Conservation (phyloP, 148 eudicot genomes). For the Suaeda aralocaspica region DNA sequence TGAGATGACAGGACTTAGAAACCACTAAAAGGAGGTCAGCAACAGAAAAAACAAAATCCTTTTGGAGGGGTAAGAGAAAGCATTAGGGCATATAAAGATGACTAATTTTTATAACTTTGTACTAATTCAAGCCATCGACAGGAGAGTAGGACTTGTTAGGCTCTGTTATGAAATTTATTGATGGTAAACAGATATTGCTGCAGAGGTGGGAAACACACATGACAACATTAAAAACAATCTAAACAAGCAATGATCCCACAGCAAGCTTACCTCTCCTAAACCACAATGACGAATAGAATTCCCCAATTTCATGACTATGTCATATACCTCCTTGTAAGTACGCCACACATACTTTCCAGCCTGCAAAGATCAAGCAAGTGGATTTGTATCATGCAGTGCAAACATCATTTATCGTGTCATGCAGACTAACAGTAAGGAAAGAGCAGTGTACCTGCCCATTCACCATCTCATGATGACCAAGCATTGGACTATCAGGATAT, state of each 20-base stretch:
- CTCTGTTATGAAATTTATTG: neutral
- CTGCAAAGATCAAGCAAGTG: conserved; percentile 41
- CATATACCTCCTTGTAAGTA: conserved; percentile 83
- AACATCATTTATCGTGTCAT: neutral
- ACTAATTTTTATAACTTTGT: neutral
- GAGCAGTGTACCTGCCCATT: conserved; percentile 65
- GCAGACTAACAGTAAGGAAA: neutral
- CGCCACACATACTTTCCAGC: conserved; percentile 76
- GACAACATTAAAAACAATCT: neutral
- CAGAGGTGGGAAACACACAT: neutral
- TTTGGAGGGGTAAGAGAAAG: neutral
- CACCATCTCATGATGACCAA: conserved; percentile 57
- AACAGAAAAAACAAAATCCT: neutral
- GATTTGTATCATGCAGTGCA: neutral
- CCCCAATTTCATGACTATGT: conserved; percentile 69
- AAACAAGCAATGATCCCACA: neutral
- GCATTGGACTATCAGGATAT: conserved; percentile 59
- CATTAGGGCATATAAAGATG: neutral
- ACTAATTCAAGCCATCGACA: neutral
- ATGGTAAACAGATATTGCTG: neutral
- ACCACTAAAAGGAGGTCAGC: too few species aligned
- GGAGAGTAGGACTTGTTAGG: neutral
- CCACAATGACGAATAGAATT: conserved; percentile 84
- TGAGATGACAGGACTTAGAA: neutral
- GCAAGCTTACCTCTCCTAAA: conserved; percentile 55